Percentiles rank a stretch among this genome's conserved stretches.
Evolutionary conservation across 2,329 filamentous ascomycete genomes (phyloP).

Genomic region (Camillea tinctor): DNA sequence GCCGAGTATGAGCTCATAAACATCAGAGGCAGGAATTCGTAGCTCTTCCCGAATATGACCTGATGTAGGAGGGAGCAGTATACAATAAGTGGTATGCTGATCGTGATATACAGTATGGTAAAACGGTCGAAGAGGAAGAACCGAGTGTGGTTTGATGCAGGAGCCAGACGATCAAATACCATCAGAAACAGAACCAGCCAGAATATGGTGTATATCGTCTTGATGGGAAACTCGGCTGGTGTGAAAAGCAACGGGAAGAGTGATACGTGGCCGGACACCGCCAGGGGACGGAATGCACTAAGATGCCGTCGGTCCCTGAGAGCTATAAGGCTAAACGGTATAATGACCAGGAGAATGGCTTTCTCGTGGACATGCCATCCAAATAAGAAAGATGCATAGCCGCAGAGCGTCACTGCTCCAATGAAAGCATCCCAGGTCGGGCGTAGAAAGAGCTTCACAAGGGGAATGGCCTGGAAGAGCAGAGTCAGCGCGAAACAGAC

Average conservation of each 20-base stretch:
- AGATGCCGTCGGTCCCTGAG: constrained; percentile 87
- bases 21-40: constrained; percentile 94
- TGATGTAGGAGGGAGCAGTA: constrained; percentile 86
- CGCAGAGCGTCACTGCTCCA: constrained; percentile 85
- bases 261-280: constrained; percentile 91
- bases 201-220: constrained; percentile 86
- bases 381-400: constrained; percentile 94
- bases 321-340: constrained; percentile 91
- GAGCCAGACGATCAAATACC: constrained; percentile 82
- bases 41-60: constrained; percentile 76
- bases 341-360: constrained; percentile 88
- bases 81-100: constrained; percentile 83
- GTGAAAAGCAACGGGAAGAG: constrained; percentile 94
- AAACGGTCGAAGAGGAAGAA: constrained; percentile 92
- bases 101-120: constrained; percentile 81
- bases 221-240: constrained; percentile 87
- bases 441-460: constrained; percentile 76
- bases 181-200: constrained; percentile 88
- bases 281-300: constrained; percentile 85
- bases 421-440: constrained; percentile 90
- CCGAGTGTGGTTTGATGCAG: constrained; percentile 74
- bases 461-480: constrained; percentile 73
- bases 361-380: constrained; percentile 99
- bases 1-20: constrained; percentile 94
- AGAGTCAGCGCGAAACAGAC: constrained; percentile 82